Conservation (phyloP, 2,329 filamentous ascomycete genomes). For the Pezicula neosporulosa region DNA sequence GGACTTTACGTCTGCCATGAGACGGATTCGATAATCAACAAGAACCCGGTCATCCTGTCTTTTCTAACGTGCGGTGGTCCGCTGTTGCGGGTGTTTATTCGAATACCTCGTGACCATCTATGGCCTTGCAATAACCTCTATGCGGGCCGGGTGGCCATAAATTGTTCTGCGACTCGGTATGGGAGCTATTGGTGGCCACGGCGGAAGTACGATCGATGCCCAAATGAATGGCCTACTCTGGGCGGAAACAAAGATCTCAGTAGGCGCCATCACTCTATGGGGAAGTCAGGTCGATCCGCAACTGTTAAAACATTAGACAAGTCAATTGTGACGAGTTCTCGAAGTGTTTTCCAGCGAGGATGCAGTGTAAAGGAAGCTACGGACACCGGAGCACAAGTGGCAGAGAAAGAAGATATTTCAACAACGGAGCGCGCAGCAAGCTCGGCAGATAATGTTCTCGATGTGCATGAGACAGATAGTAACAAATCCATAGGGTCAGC, state of each 20-base stretch:
- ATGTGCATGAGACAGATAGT: no score
- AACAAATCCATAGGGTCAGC: no score
- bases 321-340: no score
- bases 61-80: slow-evolving; percentile 33
- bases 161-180: slow-evolving; percentile 12
- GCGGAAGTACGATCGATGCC: slow-evolving; percentile 11
- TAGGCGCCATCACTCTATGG: neutral
- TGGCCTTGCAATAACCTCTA: slow-evolving; percentile 36
- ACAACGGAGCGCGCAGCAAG: no score
- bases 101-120: slow-evolving; percentile 36
- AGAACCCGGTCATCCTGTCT: slow-evolving; percentile 41
- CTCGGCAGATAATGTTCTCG: no score
- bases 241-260: neutral
- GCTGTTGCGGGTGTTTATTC: slow-evolving; percentile 39
- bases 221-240: neutral
- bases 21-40: slow-evolving; percentile 19
- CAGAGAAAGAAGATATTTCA: no score
- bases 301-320: no score
- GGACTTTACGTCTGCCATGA: slow-evolving; percentile 31
- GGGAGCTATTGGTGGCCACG: slow-evolving; percentile 24
- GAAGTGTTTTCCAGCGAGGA: no score
- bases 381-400: no score
- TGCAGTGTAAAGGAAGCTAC: no score
- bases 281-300: no score
- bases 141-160: slow-evolving; percentile 38